phyloP scores from a whole-genome alignment of 1,139 yeast genomes.

The Entelexis sorbosivorans region DNA sequence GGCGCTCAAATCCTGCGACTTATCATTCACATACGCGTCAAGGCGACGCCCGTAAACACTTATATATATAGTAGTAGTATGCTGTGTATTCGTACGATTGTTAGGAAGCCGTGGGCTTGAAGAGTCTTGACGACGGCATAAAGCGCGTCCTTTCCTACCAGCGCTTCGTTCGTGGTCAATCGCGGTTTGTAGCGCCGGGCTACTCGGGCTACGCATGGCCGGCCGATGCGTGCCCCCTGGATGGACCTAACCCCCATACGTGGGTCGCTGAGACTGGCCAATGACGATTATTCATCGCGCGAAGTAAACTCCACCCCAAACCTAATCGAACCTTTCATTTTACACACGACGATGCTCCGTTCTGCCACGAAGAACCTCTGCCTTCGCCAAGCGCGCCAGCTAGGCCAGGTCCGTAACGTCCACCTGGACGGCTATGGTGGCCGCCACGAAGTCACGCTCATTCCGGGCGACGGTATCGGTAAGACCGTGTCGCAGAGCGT shows the following conservation, averaged over 20 bases:
- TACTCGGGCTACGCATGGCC: no score
- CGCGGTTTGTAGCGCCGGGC: no score
- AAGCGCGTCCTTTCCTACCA: no score
- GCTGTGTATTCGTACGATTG: no score
- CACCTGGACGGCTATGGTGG: conserved; percentile 54
- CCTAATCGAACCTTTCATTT: conserved; percentile 3
- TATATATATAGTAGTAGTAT: no score
- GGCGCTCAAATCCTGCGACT: no score
- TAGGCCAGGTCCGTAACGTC: conserved; percentile 9
- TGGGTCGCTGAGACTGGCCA: not conserved
- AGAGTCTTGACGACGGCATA: no score
- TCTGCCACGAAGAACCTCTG: conserved; percentile 8
- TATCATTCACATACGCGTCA: no score
- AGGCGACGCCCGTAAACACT: no score
- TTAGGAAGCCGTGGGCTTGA: no score
- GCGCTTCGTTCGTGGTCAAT: no score
- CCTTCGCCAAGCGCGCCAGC: conserved; percentile 2
- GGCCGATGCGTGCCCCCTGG: not conserved
- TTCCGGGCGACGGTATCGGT: conserved; percentile 98
- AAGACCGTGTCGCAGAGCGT: conserved; percentile 93
- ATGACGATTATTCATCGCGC: conserved; percentile 1
- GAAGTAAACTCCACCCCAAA: conserved; percentile 1
- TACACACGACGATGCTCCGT: conserved; percentile 14
- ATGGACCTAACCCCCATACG: not conserved
- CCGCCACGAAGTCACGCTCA: conserved; percentile 78